A percentile compares a stretch with the other conserved stretches of the same genome.
Evolutionary conservation across 2,329 filamentous ascomycete genomes (phyloP).

Genomic region (Fusarium subglutinans): DNA sequence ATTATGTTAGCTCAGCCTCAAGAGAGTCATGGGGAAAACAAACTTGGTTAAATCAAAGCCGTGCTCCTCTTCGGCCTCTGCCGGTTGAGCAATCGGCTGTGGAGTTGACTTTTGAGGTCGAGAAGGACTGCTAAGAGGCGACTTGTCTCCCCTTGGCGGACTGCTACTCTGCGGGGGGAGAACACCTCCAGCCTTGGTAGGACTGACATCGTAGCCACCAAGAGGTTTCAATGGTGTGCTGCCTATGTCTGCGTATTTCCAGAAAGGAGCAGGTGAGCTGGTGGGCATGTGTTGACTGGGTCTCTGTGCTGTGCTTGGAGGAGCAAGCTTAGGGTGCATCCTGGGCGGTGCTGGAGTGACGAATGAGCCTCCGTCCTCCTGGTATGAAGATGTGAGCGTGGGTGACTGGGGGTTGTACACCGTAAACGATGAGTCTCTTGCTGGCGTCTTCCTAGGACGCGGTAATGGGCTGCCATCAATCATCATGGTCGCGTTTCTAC

Average conservation of each 20-base stretch:
- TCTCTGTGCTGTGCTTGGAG: constrained; percentile 81
- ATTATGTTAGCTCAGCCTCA: constrained; percentile 17
- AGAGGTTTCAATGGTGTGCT: constrained; percentile 72
- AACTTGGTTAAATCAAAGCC: constrained; percentile 70
- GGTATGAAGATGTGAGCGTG: constrained; percentile 69
- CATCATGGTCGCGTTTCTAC: constrained; percentile 52
- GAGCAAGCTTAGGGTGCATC: constrained; percentile 78
- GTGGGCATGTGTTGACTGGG: constrained; percentile 89
- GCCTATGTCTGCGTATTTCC: constrained; percentile 83
- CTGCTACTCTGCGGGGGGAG: constrained; percentile 66
- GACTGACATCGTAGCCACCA: constrained; percentile 64
- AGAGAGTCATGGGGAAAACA: constrained; percentile 22
- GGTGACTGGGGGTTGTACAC: constrained; percentile 67
- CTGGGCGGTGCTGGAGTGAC: constrained; percentile 78
- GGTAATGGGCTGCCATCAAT: constrained; percentile 71
- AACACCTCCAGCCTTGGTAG: constrained; percentile 58
- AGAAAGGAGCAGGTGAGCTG: constrained; percentile 85
- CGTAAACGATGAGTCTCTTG: constrained; percentile 56
- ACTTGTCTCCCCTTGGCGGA: constrained; percentile 60
- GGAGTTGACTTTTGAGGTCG: constrained; percentile 50
- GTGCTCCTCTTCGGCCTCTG: constrained; percentile 57
- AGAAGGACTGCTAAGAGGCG: constrained; percentile 63
- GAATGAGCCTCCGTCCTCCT: constrained; percentile 69
- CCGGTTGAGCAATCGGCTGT: constrained; percentile 42
- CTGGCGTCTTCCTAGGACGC: constrained; percentile 60